Conservation (phyloP, 192 early-diverging fungal species). For the Backusella morwellensis region DNA sequence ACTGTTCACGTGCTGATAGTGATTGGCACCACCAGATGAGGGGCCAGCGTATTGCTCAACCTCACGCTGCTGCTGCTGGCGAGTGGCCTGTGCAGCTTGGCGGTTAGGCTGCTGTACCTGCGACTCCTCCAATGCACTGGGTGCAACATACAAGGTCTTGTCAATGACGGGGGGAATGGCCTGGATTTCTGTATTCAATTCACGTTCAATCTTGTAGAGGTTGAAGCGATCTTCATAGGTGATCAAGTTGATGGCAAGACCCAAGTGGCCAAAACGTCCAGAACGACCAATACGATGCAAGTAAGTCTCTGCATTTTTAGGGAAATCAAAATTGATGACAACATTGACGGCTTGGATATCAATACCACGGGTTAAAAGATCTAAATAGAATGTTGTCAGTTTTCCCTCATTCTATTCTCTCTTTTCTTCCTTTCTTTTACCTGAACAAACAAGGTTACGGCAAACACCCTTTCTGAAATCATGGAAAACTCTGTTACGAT, state of each 20-base stretch:
- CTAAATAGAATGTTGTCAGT: slow-evolving; percentile 36
- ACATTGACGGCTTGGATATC: slow-evolving; percentile 99
- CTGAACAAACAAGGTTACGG: slow-evolving; percentile 96
- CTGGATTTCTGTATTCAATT: slow-evolving; percentile 97
- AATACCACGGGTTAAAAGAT: slow-evolving; percentile 96
- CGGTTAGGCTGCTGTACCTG: slow-evolving; percentile 54
- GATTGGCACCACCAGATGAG: slow-evolving; percentile 24
- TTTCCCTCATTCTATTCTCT: not conserved
- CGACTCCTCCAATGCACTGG: slow-evolving; percentile 67
- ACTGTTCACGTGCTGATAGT: slow-evolving; percentile 35
- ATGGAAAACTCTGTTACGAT: slow-evolving; percentile 99
- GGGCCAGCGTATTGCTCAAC: slow-evolving; percentile 35
- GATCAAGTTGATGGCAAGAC: slow-evolving; percentile 97
- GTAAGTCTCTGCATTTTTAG: slow-evolving; percentile 99
- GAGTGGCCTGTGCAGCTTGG: slow-evolving; percentile 27
- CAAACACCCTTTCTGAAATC: slow-evolving; percentile 98
- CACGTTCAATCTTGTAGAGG: slow-evolving; percentile 97
- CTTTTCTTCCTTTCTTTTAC: slow-evolving; percentile 32
- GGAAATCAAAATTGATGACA: slow-evolving; percentile 99
- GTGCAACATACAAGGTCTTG: slow-evolving; percentile 85
- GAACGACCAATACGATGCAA: slow-evolving; percentile 98
- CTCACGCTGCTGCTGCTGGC: slow-evolving; percentile 34
- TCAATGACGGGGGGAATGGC: slow-evolving; percentile 98
- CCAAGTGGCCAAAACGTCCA: slow-evolving; percentile 94
- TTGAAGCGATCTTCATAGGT: slow-evolving; percentile 98